phyloP scores from a whole-genome alignment of 2,329 filamentous ascomycete species.

The Aspergillus costaricaensis region DNA sequence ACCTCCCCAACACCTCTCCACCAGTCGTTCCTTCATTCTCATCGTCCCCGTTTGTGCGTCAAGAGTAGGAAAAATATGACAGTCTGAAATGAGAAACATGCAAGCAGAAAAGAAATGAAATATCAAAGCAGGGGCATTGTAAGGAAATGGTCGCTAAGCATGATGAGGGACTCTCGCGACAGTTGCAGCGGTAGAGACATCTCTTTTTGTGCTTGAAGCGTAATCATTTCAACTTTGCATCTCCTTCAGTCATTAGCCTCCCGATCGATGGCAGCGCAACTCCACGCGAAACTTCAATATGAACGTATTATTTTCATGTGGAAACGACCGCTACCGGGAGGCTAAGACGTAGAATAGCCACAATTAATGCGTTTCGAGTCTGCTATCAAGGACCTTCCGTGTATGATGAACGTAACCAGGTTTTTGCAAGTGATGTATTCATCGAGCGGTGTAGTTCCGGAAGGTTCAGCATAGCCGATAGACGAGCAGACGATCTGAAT shows the following conservation, averaged over 20 bases:
- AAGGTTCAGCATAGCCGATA: constrained; percentile 16
- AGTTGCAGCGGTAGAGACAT: constrained; percentile 24
- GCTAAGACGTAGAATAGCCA: constrained; percentile 39
- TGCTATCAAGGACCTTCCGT: constrained; percentile 26
- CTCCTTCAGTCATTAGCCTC: constrained; percentile 33
- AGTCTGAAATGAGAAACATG: constrained; percentile 19
- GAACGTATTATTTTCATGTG: constrained; percentile 18
- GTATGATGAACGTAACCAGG: constrained; percentile 2
- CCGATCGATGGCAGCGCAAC: constrained; percentile 19
- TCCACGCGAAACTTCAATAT: constrained; percentile 6
- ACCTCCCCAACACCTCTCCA: constrained; percentile 21
- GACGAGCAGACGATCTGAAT: constrained; percentile 21
- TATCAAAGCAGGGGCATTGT: constrained; percentile 13
- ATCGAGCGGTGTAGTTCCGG: background rate
- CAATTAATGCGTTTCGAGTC: constrained; percentile 36
- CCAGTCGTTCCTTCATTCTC: constrained; percentile 28
- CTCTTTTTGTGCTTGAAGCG: constrained; percentile 23
- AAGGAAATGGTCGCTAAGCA: constrained; percentile 11
- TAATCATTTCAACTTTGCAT: constrained; percentile 34
- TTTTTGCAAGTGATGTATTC: background rate
- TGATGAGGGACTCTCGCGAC: constrained; percentile 20
- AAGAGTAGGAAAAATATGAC: constrained; percentile 24
- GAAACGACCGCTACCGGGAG: constrained; percentile 24
- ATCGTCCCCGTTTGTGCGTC: constrained; percentile 33
- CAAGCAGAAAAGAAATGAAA: constrained; percentile 13